Evolutionary conservation across 495 filamentous ascomycete genomes (phyloP).

Genomic region (Penicillium robsamsonii): DNA sequence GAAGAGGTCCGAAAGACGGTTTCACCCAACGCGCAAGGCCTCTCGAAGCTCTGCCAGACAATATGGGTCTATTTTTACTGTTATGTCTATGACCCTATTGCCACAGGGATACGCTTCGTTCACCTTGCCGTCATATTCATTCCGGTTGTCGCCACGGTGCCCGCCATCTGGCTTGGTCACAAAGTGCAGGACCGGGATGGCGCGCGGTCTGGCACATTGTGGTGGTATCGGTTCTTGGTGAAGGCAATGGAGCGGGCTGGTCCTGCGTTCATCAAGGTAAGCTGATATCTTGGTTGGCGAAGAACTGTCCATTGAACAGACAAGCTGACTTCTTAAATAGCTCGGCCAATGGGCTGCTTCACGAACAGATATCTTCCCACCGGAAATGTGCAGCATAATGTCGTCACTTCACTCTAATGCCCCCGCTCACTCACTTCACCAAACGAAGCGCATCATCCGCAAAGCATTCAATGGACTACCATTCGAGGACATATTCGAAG

Average conservation of each 20-base stretch:
- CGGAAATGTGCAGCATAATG: slow-evolving; percentile 87
- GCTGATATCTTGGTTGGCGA: not conserved
- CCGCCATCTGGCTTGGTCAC: slow-evolving; percentile 74
- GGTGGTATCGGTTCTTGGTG: slow-evolving; percentile 94
- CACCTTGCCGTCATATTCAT: slow-evolving; percentile 86
- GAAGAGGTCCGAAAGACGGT: slow-evolving; percentile 69
- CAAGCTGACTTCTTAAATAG: slow-evolving; percentile 41
- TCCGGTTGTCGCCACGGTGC: slow-evolving; percentile 78
- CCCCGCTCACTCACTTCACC: slow-evolving; percentile 80
- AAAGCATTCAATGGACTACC: slow-evolving; percentile 75
- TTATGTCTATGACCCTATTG: slow-evolving; percentile 81
- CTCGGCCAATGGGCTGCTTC: slow-evolving; percentile 99
- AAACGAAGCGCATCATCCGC: slow-evolving; percentile 74
- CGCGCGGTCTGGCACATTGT: slow-evolving; percentile 76
- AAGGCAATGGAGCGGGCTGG: slow-evolving; percentile 89
- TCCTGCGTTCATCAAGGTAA: slow-evolving; percentile 96
- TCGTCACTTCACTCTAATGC: slow-evolving; percentile 93
- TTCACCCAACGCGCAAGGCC: slow-evolving; percentile 55
- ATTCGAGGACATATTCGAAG: slow-evolving; percentile 94
- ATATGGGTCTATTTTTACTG: slow-evolving; percentile 62
- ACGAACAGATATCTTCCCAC: slow-evolving; percentile 95
- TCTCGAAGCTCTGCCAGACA: slow-evolving; percentile 51
- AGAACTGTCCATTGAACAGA: not conserved
- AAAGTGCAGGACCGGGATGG: slow-evolving; percentile 58
- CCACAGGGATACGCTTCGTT: slow-evolving; percentile 81